Base-by-base conservation (phyloP, 306 rosid species). In the Vachellia collinsii region DNA sequence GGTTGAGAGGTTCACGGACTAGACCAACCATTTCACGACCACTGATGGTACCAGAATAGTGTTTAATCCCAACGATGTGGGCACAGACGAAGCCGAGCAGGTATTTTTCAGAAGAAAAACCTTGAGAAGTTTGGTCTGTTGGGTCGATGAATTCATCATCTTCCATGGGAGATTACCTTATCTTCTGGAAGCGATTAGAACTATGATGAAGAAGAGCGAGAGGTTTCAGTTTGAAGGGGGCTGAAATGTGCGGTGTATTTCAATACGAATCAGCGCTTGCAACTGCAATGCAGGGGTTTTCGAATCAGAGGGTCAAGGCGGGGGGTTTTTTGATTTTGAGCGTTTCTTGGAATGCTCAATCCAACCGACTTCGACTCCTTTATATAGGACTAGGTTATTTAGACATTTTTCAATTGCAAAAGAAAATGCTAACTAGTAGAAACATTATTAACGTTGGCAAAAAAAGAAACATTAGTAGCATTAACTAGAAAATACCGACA, bases 1-100 rank as follows among this genome's bases (percentile, higher is more conserved):
- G 81, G 56, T 94, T 92, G 47, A 83, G 84, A 11, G 97, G 92
- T n/a, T 94, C 97, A 1, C 98, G 93, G 19, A 87, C 77, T 0
- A 93, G 84, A 61, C 90, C 93, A 68, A 91, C 93, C 87, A 91
- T 83, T 62, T 88, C 91, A 6, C 93, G 91, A 76, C 94, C 94
- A 72, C 66, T 87, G 77, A 93, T 76, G 9, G 70, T 82, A 83
- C 88, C 93, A 22, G 88, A 34, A 80, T 88, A 85, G 93, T 88
- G 36, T 7, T 80, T 80, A 11, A 82, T 4, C 7, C 97, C 98
- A 7, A 91, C 98, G 37, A 93, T 87, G 88, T 86, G 76, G 79
- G 97, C 89, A 16, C 73, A 75, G 16, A 90, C 37, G 82, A 94
- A 91, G 58, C 97, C 97, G 9, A 89, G 38, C 43, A 91, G 67